Evolutionary conservation across 441 rosid genomes (phyloP).

Genomic region (Populus trichocarpa): DNA sequence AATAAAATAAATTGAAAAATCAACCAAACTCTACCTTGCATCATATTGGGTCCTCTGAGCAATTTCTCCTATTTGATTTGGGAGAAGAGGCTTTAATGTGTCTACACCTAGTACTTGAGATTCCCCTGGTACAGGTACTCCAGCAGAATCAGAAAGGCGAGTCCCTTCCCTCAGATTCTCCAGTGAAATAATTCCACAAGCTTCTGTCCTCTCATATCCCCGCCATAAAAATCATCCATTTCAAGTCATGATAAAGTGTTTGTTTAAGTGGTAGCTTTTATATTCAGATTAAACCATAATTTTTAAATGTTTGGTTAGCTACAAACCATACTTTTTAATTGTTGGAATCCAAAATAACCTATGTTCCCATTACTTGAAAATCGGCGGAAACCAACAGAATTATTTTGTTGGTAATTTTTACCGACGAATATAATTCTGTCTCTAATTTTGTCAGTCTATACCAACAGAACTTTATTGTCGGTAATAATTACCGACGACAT

Average conservation of each 20-base stretch:
- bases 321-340: no score
- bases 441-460: no score
- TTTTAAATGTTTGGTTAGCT: no score
- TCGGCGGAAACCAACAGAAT: no score
- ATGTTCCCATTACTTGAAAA: no score
- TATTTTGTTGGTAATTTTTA: no score
- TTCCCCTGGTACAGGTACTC: constrained; percentile 64
- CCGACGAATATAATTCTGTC: no score
- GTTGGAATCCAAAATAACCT: no score
- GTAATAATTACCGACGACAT: no score
- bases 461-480: no score
- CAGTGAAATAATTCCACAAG: constrained; percentile 57
- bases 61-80: constrained; percentile 65
- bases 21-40: constrained; percentile 51
- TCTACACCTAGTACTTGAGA: constrained; percentile 60
- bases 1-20: background rate
- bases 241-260: background rate
- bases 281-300: no score
- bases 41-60: constrained; percentile 79
- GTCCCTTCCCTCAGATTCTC: constrained; percentile 42
- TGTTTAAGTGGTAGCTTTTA: no score
- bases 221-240: constrained; percentile 12
- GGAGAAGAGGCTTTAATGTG: constrained; percentile 59
- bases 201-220: constrained; percentile 92
- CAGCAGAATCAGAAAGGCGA: constrained; percentile 65